Evolutionary conservation across 2,329 filamentous ascomycete species (phyloP), one percentile per base, ranked within the genome.

Genomic region (Trichoderma brevicompactum): DNA sequence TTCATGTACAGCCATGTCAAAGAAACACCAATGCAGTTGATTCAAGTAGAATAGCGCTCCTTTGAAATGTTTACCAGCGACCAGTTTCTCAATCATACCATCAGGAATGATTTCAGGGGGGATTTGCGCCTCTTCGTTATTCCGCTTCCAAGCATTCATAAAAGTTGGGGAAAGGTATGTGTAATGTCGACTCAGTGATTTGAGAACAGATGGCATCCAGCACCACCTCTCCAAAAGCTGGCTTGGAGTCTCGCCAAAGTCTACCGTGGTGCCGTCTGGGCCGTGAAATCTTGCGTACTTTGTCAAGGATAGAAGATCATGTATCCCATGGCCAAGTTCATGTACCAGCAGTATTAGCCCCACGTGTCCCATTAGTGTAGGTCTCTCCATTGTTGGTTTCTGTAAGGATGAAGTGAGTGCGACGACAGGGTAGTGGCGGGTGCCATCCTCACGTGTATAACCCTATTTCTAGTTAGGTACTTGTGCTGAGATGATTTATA

Each of bases 331-430:
- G 38, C 82, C 82, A 15, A 85, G 72, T 69, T 85, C 82, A 73
- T 85, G 82, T 78, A 85, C 68, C 4, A 73, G 58, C 2, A 55
- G 28, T 5, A 66, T 66, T 67, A 70, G 65, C 9, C 85, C 82
- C 41, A 80, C 77, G 68, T 86, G 84, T 67, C 81, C 80, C 13
- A 86, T 75, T 8, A 86, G 76, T 70, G 80, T 81, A 3, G 83
- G 82, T 65, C 81, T 82, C 66, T 79, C 79, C 7, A 77, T 69
- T 0, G 79, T 80, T 28, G 65, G 61, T 4, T 82, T 80, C 62
- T 79, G 80, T 68, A 86, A 84, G 71, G 82, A 83, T 76, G 81
- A 85, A n/a, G 85, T 77, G 38, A 86, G 73, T 2, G 82, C 82
- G 15, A 83, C 85, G n/a, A 81, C 80, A 1, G 83, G 82, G 71